Percentiles rank a stretch among this genome's conserved stretches.
Conservation (phyloP, 2,329 filamentous ascomycete species). For the Mollisia scopiformis region DNA sequence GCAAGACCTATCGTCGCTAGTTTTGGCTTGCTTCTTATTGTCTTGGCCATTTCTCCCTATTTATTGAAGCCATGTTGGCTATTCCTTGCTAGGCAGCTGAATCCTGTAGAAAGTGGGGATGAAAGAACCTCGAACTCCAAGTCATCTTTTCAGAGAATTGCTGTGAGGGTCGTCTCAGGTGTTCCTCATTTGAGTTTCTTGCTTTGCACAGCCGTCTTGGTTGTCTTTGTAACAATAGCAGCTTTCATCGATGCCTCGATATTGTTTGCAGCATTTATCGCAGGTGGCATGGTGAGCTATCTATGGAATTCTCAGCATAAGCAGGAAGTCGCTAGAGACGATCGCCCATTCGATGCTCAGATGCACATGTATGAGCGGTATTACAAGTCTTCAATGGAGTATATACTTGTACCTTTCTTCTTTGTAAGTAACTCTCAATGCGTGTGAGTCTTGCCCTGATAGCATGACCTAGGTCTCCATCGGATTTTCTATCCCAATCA, state of each 20-base stretch:
- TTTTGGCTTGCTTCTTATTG: constrained; percentile 26
- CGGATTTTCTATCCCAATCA: constrained; percentile 79
- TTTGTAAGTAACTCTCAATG: constrained; percentile 50
- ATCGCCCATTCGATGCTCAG: not conserved
- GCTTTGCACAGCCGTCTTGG: constrained; percentile 19
- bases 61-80: constrained; percentile 22
- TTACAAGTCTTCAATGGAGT: constrained; percentile 34
- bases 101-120: not conserved
- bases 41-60: constrained; percentile 15
- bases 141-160: not conserved
- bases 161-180: not conserved
- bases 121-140: not conserved
- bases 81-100: not conserved
- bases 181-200: constrained; percentile 26
- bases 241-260: constrained; percentile 51
- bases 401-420: constrained; percentile 60
- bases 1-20: constrained; percentile 46
- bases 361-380: constrained; percentile 31
- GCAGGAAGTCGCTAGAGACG: not conserved
- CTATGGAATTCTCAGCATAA: constrained; percentile 1
- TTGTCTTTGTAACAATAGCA: constrained; percentile 28
- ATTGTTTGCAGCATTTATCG: constrained; percentile 53
- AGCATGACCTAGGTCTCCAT: constrained; percentile 62
- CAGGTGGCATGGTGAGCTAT: constrained; percentile 27
- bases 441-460: not conserved